Evolutionary conservation across 192 early-diverging fungal species (phyloP), one percentile per base, ranked within the genome.

Genomic region (Coemansia sp.): DNA sequence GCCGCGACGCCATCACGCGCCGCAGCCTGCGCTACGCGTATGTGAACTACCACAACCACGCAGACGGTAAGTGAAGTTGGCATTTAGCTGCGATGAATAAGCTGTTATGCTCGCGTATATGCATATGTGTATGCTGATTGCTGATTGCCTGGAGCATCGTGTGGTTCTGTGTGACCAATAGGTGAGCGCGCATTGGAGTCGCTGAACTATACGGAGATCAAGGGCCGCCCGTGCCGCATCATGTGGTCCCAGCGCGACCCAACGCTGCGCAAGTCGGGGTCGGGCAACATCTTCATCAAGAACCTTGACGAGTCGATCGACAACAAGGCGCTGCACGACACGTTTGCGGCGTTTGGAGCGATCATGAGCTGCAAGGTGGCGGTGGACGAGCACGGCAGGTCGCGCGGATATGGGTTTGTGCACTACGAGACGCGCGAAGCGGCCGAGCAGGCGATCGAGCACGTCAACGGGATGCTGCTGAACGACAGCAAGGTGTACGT

Each of bases 161-260:
- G n/a, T n/a, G n/a, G n/a, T n/a, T n/a, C n/a, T 41, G 0, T 13
- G 38, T 54, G 52, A 23, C 23, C 25, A 41, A 5, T 72, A 72
- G 64, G 91, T 59, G 91, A 96, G 82, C 87, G 90, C 70, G 97
- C 97, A 55, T 79, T 99, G 61, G 93, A 97, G 63, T 72, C 82
- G 57, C 86, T 99, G 57, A 99, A 99, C 91, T 99, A 97, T 84
- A 91, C 92, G 62, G 83, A 88, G 74, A 88, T 99, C 81, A 95
- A 94, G 85, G 93, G 89, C 62, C 88, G 89, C 71, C 85, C 94
- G 50, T 96, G 96, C 85, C 93, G 97, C 68, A 99, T 99, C 84
- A 99, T 99, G 97, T 99, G 95, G 95, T 97, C 94, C 40, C 93
- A 99, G 85, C 92, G 97, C 72, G 95, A 99, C 85, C 97, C 97